Conservation (phyloP, 2,329 filamentous ascomycete genomes). For the Cryphonectria nitschkei region DNA sequence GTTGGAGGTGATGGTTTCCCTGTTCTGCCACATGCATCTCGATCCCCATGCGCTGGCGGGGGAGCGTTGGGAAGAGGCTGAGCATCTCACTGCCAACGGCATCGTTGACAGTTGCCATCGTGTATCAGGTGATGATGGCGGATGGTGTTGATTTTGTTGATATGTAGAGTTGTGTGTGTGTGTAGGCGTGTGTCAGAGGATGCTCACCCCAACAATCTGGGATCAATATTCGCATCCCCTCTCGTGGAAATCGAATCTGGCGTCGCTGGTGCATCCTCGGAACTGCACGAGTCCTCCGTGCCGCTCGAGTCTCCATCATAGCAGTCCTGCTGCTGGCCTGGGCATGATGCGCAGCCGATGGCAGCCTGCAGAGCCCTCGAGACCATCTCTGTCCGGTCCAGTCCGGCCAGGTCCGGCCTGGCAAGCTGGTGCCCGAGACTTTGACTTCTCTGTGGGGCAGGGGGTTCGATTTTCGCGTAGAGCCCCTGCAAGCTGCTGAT, state of each 20-base stretch:
- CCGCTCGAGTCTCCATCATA: constrained; percentile 20
- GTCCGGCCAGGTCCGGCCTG: constrained; percentile 12
- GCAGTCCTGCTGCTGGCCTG: constrained; percentile 16
- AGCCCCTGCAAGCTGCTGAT: constrained; percentile 20
- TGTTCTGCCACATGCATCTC: neutral
- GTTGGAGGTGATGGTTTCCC: neutral
- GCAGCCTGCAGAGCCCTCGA: constrained; percentile 25
- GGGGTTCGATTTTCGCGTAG: constrained; percentile 15
- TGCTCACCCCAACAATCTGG: constrained; percentile 1
- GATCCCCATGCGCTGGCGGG: neutral
- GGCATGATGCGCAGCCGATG: constrained; percentile 17
- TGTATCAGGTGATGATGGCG: neutral
- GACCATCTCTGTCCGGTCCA: constrained; percentile 14
- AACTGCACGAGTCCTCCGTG: constrained; percentile 16
- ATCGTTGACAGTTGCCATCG: neutral
- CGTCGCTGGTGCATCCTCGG: constrained; percentile 21
- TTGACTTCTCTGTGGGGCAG: neutral
- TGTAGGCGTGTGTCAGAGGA: neutral
- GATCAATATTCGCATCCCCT: constrained; percentile 20
- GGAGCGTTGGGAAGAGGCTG: neutral
- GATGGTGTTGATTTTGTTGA: neutral
- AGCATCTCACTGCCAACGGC: neutral
- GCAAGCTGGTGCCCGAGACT: constrained; percentile 16
- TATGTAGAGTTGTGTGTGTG: neutral
- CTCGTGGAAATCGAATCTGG: constrained; percentile 19